Evolutionary conservation across 257 asterid genomes (phyloP).

Genomic region (Solanum acaule): DNA sequence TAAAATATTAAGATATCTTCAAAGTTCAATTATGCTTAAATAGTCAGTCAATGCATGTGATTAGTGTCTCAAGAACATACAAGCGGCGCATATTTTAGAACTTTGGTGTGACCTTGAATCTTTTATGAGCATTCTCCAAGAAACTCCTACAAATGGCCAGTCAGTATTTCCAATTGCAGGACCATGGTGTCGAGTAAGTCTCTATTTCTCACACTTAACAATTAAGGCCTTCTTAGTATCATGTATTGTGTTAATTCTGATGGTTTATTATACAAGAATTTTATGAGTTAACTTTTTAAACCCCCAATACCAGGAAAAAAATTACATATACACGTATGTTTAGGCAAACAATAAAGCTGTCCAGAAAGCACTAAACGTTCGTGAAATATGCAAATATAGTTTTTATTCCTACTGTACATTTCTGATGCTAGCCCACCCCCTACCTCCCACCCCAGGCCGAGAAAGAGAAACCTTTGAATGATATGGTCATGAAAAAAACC

Average conservation of each 20-base stretch:
- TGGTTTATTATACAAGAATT: background rate
- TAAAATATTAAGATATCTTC: background rate
- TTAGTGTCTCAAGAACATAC: background rate
- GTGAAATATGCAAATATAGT: slow-evolving; percentile 15
- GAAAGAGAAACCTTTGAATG: background rate
- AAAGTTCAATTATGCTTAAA: background rate
- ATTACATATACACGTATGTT: slow-evolving; percentile 7
- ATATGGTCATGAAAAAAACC: background rate
- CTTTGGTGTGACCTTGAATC: background rate
- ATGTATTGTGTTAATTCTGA: background rate
- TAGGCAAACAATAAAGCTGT: slow-evolving; percentile 38
- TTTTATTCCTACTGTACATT: background rate
- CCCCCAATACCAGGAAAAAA: slow-evolving; percentile 15
- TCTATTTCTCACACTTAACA: background rate
- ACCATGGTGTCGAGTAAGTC: slow-evolving; percentile 3
- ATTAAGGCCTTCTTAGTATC: background rate
- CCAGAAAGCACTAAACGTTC: slow-evolving; percentile 32
- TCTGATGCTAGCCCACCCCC: background rate
- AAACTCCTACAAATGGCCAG: background rate
- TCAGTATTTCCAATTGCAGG: background rate
- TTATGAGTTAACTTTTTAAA: background rate
- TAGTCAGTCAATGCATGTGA: background rate
- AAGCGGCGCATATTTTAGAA: background rate
- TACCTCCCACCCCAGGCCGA: background rate
- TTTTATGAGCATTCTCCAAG: background rate